Evolutionary conservation across 805 yeast genomes (phyloP), one percentile per base, ranked within the genome.

Genomic region (Cyberlindnera bimundalis): DNA sequence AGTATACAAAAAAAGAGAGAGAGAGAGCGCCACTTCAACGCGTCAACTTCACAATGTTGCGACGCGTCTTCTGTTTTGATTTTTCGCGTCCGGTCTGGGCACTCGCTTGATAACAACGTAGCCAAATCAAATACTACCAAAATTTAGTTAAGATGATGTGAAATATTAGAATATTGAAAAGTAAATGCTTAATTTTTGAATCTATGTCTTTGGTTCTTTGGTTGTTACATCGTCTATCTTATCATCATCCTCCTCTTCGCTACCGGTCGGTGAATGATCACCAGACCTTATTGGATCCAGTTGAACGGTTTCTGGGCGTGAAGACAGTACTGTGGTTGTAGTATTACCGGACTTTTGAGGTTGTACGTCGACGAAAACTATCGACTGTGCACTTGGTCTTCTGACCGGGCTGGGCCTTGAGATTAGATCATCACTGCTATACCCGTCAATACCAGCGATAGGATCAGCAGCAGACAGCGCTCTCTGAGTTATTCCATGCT

Each of bases 391-490:
- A 19, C 45, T 44, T 6, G 45, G 13, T 16, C 44, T 34, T 29
- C 33, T 40, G 3, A 33, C 32, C 2, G 41, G 36, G 3, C 35
- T 28, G 2, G 56, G 53, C n/a, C 47, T 37, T 15, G 31, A 9
- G 11, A 49, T 30, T 5, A 44, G 14, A 29, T 54, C 55, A 4
- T 46, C 42, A 11, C 43, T 18, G 32, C 49, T 52, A 37, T 48
- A 60, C 35, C 57, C 52, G n/a, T 64, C 62, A 25, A 69, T 65
- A 5, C 77, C 78, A 2, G 77, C 76, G 31, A 71, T 65, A 39
- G 64, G 65, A 46, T 73, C 66, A 0, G 77, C 58, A 36, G 70
- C 65, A 6, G 55, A 51, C 3, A 72, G 73, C 2, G 76, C 75
- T 25, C 56, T 61, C 9, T 49, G 46, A 1, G 75, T 66, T 36